Evolutionary conservation across 2,329 filamentous ascomycete species (phyloP).

Genomic region (Dryadomyces sulphureus): DNA sequence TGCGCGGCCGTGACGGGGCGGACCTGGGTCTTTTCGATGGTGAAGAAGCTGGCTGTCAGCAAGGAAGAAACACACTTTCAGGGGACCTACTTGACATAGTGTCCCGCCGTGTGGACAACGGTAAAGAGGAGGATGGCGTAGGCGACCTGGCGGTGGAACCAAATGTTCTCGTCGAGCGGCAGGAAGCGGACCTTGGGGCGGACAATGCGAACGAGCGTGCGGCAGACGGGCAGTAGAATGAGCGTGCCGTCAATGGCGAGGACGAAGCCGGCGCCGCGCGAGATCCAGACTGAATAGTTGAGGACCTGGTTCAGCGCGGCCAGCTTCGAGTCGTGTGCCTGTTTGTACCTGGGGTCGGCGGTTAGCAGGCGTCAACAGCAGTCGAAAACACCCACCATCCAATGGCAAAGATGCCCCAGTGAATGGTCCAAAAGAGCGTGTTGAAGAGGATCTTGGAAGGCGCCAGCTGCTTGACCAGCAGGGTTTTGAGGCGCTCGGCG

Average conservation of each 20-base stretch:
- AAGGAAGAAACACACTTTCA: too few relatives aligned
- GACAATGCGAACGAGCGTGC: slow-evolving; percentile 71
- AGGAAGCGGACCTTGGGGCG: slow-evolving; percentile 78
- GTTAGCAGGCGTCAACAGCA: neutral
- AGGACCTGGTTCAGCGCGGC: slow-evolving; percentile 70
- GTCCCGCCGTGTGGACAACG: slow-evolving; percentile 57
- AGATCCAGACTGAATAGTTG: slow-evolving; percentile 86
- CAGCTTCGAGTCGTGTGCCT: slow-evolving; percentile 51
- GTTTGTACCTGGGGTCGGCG: slow-evolving; percentile 53
- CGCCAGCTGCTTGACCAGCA: slow-evolving; percentile 51
- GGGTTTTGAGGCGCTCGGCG: slow-evolving; percentile 12
- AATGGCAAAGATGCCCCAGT: slow-evolving; percentile 64
- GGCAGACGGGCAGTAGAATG: slow-evolving; percentile 87
- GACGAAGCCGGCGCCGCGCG: slow-evolving; percentile 78
- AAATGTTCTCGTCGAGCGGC: slow-evolving; percentile 90
- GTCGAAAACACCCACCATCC: slow-evolving; percentile 53
- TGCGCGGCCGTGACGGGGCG: slow-evolving; percentile 68
- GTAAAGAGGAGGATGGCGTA: slow-evolving; percentile 80
- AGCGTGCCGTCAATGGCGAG: slow-evolving; percentile 73
- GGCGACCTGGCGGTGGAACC: slow-evolving; percentile 91
- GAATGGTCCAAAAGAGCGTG: slow-evolving; percentile 64
- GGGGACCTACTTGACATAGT: slow-evolving; percentile 76
- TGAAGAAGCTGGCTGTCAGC: slow-evolving; percentile 60
- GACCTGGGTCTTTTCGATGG: slow-evolving; percentile 75
- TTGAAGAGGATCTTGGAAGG: slow-evolving; percentile 64